Evolutionary conservation across 2,329 filamentous ascomycete genomes (phyloP).

Genomic region (Lachnellula hyalina): DNA sequence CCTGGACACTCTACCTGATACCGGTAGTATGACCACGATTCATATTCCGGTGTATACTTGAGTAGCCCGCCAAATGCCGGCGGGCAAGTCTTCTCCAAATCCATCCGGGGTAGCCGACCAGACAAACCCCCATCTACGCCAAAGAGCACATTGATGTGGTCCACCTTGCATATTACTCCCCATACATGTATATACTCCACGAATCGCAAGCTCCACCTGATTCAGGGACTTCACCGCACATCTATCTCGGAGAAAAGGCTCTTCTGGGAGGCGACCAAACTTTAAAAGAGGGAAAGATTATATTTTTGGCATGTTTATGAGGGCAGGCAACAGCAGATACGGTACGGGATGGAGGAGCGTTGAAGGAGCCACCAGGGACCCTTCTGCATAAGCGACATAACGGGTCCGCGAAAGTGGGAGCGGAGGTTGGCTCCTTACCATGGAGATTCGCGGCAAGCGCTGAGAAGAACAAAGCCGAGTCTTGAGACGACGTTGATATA

Average conservation of each 20-base stretch:
- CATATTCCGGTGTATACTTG: neutral
- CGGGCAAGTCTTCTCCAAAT: constrained; percentile 1
- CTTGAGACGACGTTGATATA: constrained; percentile 8
- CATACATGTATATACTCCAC: constrained; percentile 1
- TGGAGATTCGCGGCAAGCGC: neutral
- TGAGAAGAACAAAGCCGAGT: neutral
- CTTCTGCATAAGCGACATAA: constrained; percentile 4
- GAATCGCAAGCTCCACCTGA: constrained; percentile 6
- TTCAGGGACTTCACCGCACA: constrained; percentile 10
- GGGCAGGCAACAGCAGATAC: constrained; percentile 10
- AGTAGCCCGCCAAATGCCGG: neutral
- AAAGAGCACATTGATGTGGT: neutral
- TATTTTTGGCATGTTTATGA: neutral
- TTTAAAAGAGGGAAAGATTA: neutral
- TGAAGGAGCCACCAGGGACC: neutral
- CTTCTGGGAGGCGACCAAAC: constrained; percentile 6
- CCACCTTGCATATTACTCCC: neutral
- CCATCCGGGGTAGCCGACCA: constrained; percentile 12
- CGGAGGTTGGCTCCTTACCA: neutral
- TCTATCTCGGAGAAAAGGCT: constrained; percentile 6
- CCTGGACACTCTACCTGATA: neutral
- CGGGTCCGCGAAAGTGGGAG: neutral
- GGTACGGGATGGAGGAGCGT: constrained; percentile 1
- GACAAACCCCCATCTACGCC: neutral
- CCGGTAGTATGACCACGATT: neutral